Base-by-base conservation (phyloP, 345 rosid species). In the Leavenworthia alabamica region DNA sequence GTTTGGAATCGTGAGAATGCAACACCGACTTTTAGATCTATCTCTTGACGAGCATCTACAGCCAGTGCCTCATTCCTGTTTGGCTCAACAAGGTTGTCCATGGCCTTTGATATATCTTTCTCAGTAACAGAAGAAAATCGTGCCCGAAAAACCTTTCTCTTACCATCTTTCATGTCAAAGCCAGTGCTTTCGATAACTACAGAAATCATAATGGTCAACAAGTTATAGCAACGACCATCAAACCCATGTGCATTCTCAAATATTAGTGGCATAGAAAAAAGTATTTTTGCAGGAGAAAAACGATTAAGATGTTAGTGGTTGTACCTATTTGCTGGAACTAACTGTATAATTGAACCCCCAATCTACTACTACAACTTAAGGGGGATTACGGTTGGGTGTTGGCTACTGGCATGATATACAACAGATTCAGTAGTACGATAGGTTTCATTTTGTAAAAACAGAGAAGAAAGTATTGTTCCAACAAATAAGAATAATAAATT, bases 11-110 rank as follows among this genome's bases (percentile, higher is more conserved):
- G 82, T 2, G 98, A 88, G 81, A 92, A 92, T 61, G 98, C 93
- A 44, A 92, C 96, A 12, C 98, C 98, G 63, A 92, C 98, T 92
- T 92, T 92, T 74, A 92, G 78, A 82, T 92, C 98, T 73, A 92
- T 92, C 84, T 92, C 96, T 77, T 86, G 98, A 9, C 98, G 95
- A 67, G 96, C 98, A 83, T 92, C 98, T 43, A 92, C 98, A 55
- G 98, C 89, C 70, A 89, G 72, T 66, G 98, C 87, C 78, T 92
- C 98, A 67, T 83, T 66, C 77, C 44, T 82, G 71, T 92, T 92
- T 44, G 98, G 96, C 73, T 70, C 84, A 70, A 67, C 86, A 68
- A 92, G 93, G 76, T 76, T 88, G 74, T 78, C 84, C 87, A 92
- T 84, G 48, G 95, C 96, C 75, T 83, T 92, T 64, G 73, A 68